Evolutionary conservation across 306 rosid genomes (phyloP).

Genomic region (Acacia melanoxylon): DNA sequence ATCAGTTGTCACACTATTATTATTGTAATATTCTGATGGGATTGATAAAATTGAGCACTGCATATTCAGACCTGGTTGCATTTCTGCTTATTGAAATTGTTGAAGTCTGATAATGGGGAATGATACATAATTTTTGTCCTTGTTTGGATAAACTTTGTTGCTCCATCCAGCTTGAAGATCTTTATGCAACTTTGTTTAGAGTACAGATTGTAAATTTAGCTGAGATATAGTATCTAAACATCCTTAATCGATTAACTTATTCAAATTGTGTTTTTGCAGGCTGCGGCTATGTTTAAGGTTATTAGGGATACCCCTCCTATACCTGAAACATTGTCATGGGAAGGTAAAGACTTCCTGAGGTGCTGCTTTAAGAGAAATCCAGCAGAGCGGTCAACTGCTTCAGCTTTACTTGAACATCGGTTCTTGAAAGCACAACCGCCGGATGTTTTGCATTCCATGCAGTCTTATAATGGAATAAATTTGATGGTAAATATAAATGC

Average conservation of each 20-base stretch:
- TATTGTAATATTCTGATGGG: background rate
- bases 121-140: background rate
- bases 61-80: slow-evolving; percentile 7
- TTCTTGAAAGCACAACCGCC: slow-evolving; percentile 61
- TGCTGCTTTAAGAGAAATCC: slow-evolving; percentile 94
- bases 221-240: background rate
- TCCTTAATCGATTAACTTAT: slow-evolving; percentile 30
- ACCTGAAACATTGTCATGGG: slow-evolving; percentile 80
- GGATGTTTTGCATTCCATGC: slow-evolving; percentile 49
- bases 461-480: slow-evolving; percentile 36
- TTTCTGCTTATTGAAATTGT: background rate
- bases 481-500: slow-evolving; percentile 41
- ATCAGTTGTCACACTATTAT: background rate
- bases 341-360: slow-evolving; percentile 80
- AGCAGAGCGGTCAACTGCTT: slow-evolving; percentile 81
- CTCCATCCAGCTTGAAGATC: slow-evolving; percentile 8
- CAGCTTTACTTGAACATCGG: slow-evolving; percentile 72
- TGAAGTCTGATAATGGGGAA: slow-evolving; percentile 4
- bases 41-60: slow-evolving; percentile 1
- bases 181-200: slow-evolving; percentile 5
- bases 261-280: slow-evolving; percentile 54
- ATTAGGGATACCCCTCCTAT: slow-evolving; percentile 80
- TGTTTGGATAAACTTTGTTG: slow-evolving; percentile 10
- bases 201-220: slow-evolving; percentile 19
- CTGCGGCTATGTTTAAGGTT: slow-evolving; percentile 98